Evolutionary conservation across 202 grass and related monocot species (phyloP).

Genomic region (Eragrostis tef): DNA sequence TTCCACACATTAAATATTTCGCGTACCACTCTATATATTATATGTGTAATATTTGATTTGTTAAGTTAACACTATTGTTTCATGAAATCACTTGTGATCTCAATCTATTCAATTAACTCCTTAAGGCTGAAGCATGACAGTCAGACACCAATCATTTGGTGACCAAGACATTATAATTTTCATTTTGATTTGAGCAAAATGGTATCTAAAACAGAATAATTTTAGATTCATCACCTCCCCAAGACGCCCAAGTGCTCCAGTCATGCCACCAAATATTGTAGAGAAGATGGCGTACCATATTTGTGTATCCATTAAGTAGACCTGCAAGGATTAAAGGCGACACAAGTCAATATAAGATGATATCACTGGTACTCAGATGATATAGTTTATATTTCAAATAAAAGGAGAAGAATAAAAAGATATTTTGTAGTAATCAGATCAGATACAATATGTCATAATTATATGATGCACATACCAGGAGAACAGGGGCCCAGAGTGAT

Average conservation of each 20-base stretch:
- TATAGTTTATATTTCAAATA: conserved; percentile 26
- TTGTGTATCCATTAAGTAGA: conserved; percentile 99
- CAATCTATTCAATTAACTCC: neutral
- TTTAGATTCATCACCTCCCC: conserved; percentile 76
- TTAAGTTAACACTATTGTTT: conserved; percentile 21
- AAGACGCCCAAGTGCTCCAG: conserved; percentile 91
- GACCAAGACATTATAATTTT: conserved; percentile 24
- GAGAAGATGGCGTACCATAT: conserved; percentile 97
- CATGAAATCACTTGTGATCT: conserved; percentile 20
- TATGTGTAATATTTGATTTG: neutral
- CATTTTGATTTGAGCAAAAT: conserved; percentile 26
- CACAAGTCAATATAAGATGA: conserved; percentile 8
- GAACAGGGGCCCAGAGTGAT: conserved; percentile 84
- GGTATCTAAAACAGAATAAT: conserved; percentile 18
- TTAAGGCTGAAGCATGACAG: conserved; percentile 1
- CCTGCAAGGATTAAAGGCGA: conserved; percentile 56
- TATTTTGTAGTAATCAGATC: conserved; percentile 36
- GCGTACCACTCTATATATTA: conserved; percentile 3
- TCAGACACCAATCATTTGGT: conserved; percentile 17
- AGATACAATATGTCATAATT: no score
- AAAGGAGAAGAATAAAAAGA: conserved; percentile 6
- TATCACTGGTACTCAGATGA: no score
- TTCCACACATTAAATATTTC: conserved; percentile 15
- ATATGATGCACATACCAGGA: conserved; percentile 75
- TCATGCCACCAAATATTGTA: conserved; percentile 86